A percentile compares a stretch with the other conserved stretches of the same genome.
Evolutionary conservation across 129 eudicot species (phyloP).

Genomic region (Flaveria trinervia): DNA sequence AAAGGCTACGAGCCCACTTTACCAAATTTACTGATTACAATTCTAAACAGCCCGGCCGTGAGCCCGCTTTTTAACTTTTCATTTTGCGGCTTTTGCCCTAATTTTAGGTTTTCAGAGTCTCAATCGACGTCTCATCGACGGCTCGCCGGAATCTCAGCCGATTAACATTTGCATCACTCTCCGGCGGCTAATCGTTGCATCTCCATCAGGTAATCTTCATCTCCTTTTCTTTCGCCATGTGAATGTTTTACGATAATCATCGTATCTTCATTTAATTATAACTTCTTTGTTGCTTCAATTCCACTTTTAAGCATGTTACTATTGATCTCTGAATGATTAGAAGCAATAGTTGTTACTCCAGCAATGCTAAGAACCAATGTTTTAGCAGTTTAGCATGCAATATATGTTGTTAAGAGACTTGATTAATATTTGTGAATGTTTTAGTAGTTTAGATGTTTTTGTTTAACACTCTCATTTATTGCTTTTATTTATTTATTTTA

Average conservation of each 20-base stretch:
- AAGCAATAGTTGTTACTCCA: too few relatives aligned
- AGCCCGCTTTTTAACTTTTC: background rate
- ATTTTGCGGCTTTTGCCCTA: background rate
- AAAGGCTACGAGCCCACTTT: background rate
- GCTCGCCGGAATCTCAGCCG: background rate
- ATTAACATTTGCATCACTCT: background rate
- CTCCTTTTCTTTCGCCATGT: background rate
- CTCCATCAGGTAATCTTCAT: background rate
- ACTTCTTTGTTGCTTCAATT: background rate
- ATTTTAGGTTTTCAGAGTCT: background rate
- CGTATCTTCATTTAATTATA: background rate
- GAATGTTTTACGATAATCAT: background rate
- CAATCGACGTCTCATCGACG: background rate
- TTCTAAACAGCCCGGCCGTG: background rate
- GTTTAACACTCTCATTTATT: background rate
- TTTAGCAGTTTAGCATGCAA: too few relatives aligned
- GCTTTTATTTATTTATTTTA: background rate
- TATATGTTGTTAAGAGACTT: too few relatives aligned
- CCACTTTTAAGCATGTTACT: background rate
- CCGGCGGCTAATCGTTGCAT: background rate
- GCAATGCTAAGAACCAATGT: too few relatives aligned
- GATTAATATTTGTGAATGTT: too few relatives aligned
- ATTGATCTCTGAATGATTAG: background rate
- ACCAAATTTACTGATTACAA: background rate
- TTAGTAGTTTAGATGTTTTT: background rate